Percentiles rank a stretch among this genome's conserved stretches.
These are phyloP conservation scores for Cylindrotheca closterium DNA, from an alignment of 108 stramenopile species.

Conservation along the genomic window DNA sequence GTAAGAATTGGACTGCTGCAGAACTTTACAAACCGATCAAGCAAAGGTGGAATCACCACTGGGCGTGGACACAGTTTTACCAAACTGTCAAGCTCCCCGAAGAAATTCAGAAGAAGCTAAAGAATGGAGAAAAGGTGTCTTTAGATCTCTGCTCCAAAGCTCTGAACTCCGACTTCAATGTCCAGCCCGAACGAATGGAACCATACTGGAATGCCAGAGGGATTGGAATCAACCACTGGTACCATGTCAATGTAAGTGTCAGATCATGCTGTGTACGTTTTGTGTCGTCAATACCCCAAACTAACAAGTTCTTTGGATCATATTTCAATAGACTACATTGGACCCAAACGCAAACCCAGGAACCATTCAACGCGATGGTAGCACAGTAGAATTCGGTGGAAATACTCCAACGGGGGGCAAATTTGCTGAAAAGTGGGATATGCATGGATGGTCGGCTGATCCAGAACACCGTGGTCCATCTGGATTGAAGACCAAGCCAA, in stretches of 20 bases:
- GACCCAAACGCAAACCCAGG: constrained; percentile 33
- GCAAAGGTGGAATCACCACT: constrained; percentile 29
- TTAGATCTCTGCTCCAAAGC: constrained; percentile 72
- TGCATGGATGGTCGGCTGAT: constrained; percentile 32
- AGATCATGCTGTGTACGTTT: no score
- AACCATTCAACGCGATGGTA: constrained; percentile 5
- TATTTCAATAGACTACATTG: constrained; percentile 2
- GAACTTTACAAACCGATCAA: constrained; percentile 36
- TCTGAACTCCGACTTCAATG: constrained; percentile 64
- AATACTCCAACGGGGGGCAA: constrained; percentile 41
- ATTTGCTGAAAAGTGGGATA: constrained; percentile 28
- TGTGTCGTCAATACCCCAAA: neutral
- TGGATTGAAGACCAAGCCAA: constrained; percentile 3
- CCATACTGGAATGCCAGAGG: constrained; percentile 84
- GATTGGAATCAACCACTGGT: constrained; percentile 80
- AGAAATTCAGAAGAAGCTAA: constrained; percentile 28
- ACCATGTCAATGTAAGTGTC: constrained; percentile 26
- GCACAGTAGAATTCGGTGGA: constrained; percentile 20
- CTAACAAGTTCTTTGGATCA: neutral
- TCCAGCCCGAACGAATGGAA: constrained; percentile 70
- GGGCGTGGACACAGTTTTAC: constrained; percentile 47
- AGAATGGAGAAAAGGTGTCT: constrained; percentile 28
- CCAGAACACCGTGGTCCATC: constrained; percentile 22
- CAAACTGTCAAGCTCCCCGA: constrained; percentile 34
- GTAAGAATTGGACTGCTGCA: constrained; percentile 67